Evolutionary conservation across 768 basidiomycete species (phyloP), one percentile per base, ranked within the genome.

Genomic region (Leccinum imitatum): DNA sequence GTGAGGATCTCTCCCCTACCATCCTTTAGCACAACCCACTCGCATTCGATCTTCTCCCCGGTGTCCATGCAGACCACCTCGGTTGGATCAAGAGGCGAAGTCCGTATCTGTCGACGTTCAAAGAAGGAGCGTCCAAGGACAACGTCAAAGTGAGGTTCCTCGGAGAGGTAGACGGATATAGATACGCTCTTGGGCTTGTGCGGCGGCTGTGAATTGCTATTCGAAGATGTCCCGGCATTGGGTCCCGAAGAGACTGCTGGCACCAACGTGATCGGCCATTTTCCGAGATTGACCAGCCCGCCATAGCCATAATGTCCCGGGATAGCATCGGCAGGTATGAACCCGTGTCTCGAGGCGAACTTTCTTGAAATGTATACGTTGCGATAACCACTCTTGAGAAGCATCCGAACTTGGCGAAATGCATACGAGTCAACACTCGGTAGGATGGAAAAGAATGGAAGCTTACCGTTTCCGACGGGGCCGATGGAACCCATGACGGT

Each of bases 91-190:
- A 88, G 78, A 0, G 88, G 78, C 69, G 90, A 92, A 31, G 85
- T 86, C 25, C 25, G 25, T 63, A 98, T 86, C 69, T 89, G 89
- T 65, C 93, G 80, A 68, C 82, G 87, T 80, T 90, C 90, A 62
- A 89, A 85, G 68, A 97, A 95, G 23, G 86, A 87, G 25, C 95
- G 81, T 1, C 95, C 95, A 6, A 98, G 82, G 5, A 98, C 90
- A 51, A 98, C 91, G 67, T 97, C 95, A 73, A 98, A 98, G 69
- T 98, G 94, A 0, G 89, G 87, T 71, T 97, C 95, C 70, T 99
- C 97, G 4, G 91, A 90, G 31, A 98, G 82, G 73, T 91, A 95
- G 9, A 98, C 95, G 0, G 84, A 69, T 23, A 87, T 71, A 60
- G 77, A 69, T 11, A 80, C 80, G 4, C 77, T 74, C 66, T 80